These are phyloP conservation scores for Malassezia yamatoensis DNA, from an alignment of 1,284 basidiomycete species.

Conservation along the genomic window DNA sequence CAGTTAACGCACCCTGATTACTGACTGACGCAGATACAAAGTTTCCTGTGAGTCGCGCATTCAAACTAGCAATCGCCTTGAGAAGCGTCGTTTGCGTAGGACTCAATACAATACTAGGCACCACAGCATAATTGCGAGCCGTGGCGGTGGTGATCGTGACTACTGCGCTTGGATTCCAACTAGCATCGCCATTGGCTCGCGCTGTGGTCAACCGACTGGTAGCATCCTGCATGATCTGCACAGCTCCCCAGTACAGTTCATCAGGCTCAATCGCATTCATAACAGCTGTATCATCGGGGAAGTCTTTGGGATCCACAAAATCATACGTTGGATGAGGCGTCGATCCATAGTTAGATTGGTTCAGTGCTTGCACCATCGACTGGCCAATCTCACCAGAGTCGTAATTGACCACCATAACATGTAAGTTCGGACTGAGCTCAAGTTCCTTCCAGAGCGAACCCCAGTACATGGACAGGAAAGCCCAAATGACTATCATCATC, in stretches of 20 bases:
- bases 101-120: constrained; percentile 22
- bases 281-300: constrained; percentile 18
- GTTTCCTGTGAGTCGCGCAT: constrained; percentile 17
- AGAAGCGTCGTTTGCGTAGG: constrained; percentile 21
- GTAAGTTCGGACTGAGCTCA: constrained; percentile 25
- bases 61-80: constrained; percentile 17
- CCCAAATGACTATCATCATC: constrained; percentile 24
- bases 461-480: constrained; percentile 41
- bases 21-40: constrained; percentile 19
- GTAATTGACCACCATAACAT: constrained; percentile 34
- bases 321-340: constrained; percentile 32
- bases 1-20: constrained; percentile 30
- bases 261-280: constrained; percentile 28
- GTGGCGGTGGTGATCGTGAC: constrained; percentile 28
- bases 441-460: constrained; percentile 30
- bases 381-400: constrained; percentile 28
- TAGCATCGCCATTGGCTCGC: constrained; percentile 27
- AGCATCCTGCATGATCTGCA: constrained; percentile 26
- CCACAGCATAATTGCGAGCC: constrained; percentile 26
- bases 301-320: constrained; percentile 20
- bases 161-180: constrained; percentile 25
- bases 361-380: constrained; percentile 20
- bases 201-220: constrained; percentile 26
- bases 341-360: constrained; percentile 23
- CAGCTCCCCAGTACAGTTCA: constrained; percentile 17